Base-by-base conservation (phyloP, 2,329 filamentous ascomycete species). In the Stagonosporopsis chrysanthemi region DNA sequence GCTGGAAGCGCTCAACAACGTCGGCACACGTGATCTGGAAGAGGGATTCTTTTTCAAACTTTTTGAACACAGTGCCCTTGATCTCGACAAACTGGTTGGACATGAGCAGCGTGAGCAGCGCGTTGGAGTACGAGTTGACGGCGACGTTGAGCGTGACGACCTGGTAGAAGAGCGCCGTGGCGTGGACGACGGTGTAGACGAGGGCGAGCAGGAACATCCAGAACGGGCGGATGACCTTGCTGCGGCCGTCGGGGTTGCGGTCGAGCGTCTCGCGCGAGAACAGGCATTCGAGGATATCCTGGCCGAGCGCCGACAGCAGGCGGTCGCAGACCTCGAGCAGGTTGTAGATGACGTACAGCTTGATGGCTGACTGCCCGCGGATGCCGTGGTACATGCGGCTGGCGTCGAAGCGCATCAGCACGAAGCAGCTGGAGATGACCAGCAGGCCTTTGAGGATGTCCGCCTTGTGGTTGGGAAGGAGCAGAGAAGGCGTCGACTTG, bases 11-110 rank as follows among this genome's bases (percentile, higher is more conserved):
- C 77, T 99, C 95, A 1, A 99, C 95, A 31, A 99, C 89, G 73
- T 99, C 95, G 4, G 95, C 94, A 65, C 95, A 99, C 0, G 94
- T 96, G 14, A 99, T 83, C 75, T 99, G 95, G 73, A 99, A 99
- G 0, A 97, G 81, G 64, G 97, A 98, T 72, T 99, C 95, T 75
- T 97, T 98, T 69, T 99, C 95, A 62, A 98, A 96, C 59, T 94
- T 95, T 80, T 99, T 98, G 82, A 99, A 99, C 0, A 99, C 96
- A 0, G 93, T 96, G 59, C 91, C 91, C 73, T 99, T 99, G 82
- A 99, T 97, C 79, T 99, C 95, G 40, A 99, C 95, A 69, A 99
- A 99, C 72, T 99, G 96, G 72, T 98, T 99, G 6, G 93, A 97
- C 73, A 99, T 86, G 2, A 99, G 82, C 0, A 99, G 84, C 0